Conservation (phyloP, 331 rosid genomes). For the Dryas integrifolia region DNA sequence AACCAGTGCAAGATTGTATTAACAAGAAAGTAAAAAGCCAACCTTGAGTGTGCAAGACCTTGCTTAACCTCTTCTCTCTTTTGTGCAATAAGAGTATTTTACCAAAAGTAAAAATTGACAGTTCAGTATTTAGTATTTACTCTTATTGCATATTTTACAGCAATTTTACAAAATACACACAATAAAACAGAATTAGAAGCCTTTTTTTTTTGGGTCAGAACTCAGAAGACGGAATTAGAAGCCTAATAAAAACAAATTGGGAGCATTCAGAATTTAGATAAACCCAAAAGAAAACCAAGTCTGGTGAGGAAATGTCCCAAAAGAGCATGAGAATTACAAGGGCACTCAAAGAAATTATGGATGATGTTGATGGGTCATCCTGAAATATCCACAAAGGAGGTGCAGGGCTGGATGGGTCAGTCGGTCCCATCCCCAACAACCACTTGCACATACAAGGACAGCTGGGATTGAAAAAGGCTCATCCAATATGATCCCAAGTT, state of each 20-base stretch:
- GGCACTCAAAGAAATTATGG: constrained; percentile 43
- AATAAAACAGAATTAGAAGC: constrained; percentile 13
- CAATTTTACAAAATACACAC: neutral
- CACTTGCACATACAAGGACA: neutral
- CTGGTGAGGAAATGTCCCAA: constrained; percentile 25
- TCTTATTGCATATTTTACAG: neutral
- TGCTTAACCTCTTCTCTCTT: constrained; percentile 12
- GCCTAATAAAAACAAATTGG: constrained; percentile 25
- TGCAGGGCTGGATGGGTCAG: constrained; percentile 49
- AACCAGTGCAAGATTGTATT: constrained; percentile 35
- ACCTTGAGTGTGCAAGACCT: constrained; percentile 35
- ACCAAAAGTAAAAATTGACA: neutral
- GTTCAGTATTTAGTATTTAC: neutral
- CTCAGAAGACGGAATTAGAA: constrained; percentile 4
- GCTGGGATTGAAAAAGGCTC: constrained; percentile 42
- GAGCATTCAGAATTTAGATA: constrained; percentile 31
- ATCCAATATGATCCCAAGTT: constrained; percentile 40
- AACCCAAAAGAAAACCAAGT: constrained; percentile 23
- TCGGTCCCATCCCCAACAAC: constrained; percentile 53
- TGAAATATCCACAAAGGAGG: constrained; percentile 48
- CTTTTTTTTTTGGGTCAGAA: neutral
- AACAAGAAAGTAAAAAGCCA: constrained; percentile 47
- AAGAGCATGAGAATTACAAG: constrained; percentile 35
- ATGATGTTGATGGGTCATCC: constrained; percentile 67
- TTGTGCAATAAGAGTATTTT: neutral